phyloP scores from a whole-genome alignment of 1,139 yeast species.

The Yamadazyma dushanensis region DNA sequence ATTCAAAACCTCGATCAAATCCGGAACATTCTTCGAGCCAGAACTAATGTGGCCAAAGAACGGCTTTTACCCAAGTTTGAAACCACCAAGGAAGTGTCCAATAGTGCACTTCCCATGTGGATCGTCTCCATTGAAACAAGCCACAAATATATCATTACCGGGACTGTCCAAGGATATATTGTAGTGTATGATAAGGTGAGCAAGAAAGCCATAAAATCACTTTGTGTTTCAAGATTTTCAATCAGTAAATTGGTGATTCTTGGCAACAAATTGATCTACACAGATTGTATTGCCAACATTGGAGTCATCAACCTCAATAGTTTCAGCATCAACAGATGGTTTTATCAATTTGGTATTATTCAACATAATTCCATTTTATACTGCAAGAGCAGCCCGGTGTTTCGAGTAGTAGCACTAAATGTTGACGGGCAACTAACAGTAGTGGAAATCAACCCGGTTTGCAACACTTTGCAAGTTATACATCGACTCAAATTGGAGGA shows the following conservation, averaged over 20 bases:
- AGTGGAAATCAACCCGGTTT: conserved; percentile 2
- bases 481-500: neutral
- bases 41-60: conserved; percentile 1
- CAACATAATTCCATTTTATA: conserved; percentile 7
- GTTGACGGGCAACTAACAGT: conserved; percentile 1
- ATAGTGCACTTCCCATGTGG: conserved; percentile 10
- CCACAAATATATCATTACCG: conserved; percentile 26
- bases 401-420: conserved; percentile 1
- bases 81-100: neutral
- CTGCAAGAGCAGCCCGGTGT: neutral
- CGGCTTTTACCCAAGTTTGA: conserved; percentile 7
- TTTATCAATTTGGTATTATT: conserved; percentile 31
- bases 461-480: neutral
- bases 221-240: conserved; percentile 31
- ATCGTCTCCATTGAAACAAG: conserved; percentile 10
- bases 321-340: conserved; percentile 20
- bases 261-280: conserved; percentile 23
- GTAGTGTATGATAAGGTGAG: conserved; percentile 21
- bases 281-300: conserved; percentile 34
- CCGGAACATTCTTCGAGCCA: conserved; percentile 7
- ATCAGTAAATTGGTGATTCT: conserved; percentile 24
- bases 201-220: conserved; percentile 17
- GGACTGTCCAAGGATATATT: conserved; percentile 37
- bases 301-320: conserved; percentile 28
- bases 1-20: conserved; percentile 7